Evolutionary conservation across 2,329 filamentous ascomycete genomes (phyloP).

Genomic region (Rhynchosporium agropyri): DNA sequence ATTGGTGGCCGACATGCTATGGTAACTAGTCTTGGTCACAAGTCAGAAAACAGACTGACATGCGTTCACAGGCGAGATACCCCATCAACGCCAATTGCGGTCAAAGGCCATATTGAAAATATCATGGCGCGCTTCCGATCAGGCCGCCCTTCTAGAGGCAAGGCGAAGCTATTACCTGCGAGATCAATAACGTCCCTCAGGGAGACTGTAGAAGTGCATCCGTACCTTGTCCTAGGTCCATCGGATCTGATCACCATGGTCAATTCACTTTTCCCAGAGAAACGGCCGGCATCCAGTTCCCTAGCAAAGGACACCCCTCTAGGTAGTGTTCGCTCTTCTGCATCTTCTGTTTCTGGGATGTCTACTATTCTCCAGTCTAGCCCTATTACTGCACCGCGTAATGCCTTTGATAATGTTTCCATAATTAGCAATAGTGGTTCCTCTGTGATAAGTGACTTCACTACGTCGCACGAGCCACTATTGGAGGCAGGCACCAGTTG

Average conservation of each 20-base stretch:
- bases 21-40: slow-evolving; percentile 46
- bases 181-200: slow-evolving; percentile 72
- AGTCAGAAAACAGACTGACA: neutral
- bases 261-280: slow-evolving; percentile 81
- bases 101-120: slow-evolving; percentile 70
- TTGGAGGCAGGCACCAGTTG: slow-evolving; percentile 57
- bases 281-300: slow-evolving; percentile 61
- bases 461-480: slow-evolving; percentile 65
- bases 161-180: slow-evolving; percentile 66
- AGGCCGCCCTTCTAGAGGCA: slow-evolving; percentile 47
- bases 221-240: slow-evolving; percentile 77
- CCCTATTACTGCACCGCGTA: slow-evolving; percentile 60
- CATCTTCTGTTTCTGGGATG: slow-evolving; percentile 68
- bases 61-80: slow-evolving; percentile 54
- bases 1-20: slow-evolving; percentile 73
- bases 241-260: slow-evolving; percentile 79
- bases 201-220: slow-evolving; percentile 78
- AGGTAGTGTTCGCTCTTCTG: slow-evolving; percentile 65
- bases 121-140: slow-evolving; percentile 65
- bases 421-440: slow-evolving; percentile 73
- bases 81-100: slow-evolving; percentile 62
- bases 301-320: slow-evolving; percentile 53
- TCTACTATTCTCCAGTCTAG: slow-evolving; percentile 68
- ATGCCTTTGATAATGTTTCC: slow-evolving; percentile 65
- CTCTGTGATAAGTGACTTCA: slow-evolving; percentile 70